phyloP scores from a whole-genome alignment of 164 flowering plant species.

The Kingdonia uniflora region DNA sequence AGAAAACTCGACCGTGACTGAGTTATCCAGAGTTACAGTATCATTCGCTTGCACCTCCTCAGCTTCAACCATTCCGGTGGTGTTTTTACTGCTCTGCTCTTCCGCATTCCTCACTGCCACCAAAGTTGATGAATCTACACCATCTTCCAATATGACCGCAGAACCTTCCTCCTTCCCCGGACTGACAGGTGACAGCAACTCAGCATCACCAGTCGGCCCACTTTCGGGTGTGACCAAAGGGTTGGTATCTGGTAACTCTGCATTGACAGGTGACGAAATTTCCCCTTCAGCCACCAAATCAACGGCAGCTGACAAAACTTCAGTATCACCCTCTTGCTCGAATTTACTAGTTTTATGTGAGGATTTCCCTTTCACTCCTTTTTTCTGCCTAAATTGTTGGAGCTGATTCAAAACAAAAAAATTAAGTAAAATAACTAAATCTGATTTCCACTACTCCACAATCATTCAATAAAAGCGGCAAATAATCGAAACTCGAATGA shows the following conservation, averaged over 20 bases:
- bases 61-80: slow-evolving; percentile 2
- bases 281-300: background rate
- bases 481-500: too few species aligned
- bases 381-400: slow-evolving; percentile 84
- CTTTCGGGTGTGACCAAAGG: too few species aligned
- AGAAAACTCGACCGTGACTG: slow-evolving; percentile 11
- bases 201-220: too few species aligned
- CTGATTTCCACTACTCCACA: background rate
- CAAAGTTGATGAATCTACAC: slow-evolving; percentile 1
- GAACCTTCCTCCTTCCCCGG: slow-evolving; percentile 21
- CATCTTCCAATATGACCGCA: slow-evolving; percentile 7
- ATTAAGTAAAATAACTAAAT: background rate
- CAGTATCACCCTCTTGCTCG: slow-evolving; percentile 28
- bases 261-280: too few species aligned
- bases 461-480: background rate
- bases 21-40: slow-evolving; percentile 6
- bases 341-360: slow-evolving; percentile 39
- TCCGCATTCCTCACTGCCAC: slow-evolving; percentile 1
- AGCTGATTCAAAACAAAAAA: slow-evolving; percentile 33
- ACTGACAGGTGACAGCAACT: too few species aligned
- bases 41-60: slow-evolving; percentile 11
- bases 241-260: too few species aligned
- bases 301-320: slow-evolving; percentile 1
- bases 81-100: slow-evolving; percentile 2
- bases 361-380: slow-evolving; percentile 58